Evolutionary conservation across 257 asterid species (phyloP).

Genomic region (Avicennia marina): DNA sequence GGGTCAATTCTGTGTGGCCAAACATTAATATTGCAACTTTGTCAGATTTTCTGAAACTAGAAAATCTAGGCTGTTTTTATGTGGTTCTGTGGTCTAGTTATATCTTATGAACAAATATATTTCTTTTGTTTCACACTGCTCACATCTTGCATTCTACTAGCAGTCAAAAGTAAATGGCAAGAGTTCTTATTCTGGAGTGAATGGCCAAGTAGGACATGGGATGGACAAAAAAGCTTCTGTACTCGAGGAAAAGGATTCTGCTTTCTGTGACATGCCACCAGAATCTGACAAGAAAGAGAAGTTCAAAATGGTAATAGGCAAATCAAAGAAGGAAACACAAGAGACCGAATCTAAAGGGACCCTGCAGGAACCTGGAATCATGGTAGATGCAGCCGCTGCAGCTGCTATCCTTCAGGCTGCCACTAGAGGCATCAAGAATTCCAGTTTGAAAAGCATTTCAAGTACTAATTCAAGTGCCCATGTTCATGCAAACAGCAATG

Average conservation of each 20-base stretch:
- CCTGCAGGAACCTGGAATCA: constrained; percentile 43
- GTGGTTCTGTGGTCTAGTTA: neutral
- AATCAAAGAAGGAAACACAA: constrained; percentile 63
- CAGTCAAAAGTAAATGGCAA: constrained; percentile 63
- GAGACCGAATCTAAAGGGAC: constrained; percentile 39
- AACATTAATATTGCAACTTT: too few relatives aligned
- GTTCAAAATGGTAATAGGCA: constrained; percentile 84
- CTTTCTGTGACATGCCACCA: constrained; percentile 39
- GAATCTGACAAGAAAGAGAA: constrained; percentile 82
- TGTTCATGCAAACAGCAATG: constrained; percentile 24
- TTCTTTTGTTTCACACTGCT: neutral
- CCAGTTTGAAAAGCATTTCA: constrained; percentile 36
- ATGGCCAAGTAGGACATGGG: constrained; percentile 32
- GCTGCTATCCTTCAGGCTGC: constrained; percentile 96
- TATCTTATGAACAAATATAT: neutral
- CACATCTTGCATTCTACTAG: constrained; percentile 17
- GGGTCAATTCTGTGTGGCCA: too few relatives aligned
- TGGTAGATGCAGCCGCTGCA: constrained; percentile 70
- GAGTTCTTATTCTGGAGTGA: constrained; percentile 36
- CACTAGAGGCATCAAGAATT: constrained; percentile 60
- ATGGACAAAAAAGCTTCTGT: constrained; percentile 30
- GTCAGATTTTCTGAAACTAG: too few relatives aligned
- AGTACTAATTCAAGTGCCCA: constrained; percentile 24
- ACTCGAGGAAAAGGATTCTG: constrained; percentile 29
- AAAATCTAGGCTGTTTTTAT: too few relatives aligned